A percentile compares a stretch with the other conserved stretches of the same genome.
phyloP scores from a whole-genome alignment of 192 early-diverging fungal species.

The Radiomyces spectabilis region DNA sequence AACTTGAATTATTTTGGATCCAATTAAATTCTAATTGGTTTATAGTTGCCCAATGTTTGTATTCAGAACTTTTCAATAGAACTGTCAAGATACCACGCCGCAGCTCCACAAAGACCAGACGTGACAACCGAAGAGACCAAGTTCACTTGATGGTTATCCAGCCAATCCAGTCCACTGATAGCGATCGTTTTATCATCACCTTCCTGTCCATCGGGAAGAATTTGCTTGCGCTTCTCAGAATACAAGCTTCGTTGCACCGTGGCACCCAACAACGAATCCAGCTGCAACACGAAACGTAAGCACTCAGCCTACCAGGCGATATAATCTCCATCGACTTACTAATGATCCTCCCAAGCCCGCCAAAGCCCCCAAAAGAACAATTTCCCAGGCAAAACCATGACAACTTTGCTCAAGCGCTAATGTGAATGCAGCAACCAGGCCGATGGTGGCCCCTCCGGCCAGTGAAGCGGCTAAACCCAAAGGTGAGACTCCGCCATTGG shows the following conservation, averaged over 20 bases:
- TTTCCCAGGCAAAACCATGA: slow-evolving; percentile 26
- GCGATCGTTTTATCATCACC: slow-evolving; percentile 26
- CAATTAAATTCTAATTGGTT: no score
- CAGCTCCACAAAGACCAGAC: slow-evolving; percentile 30
- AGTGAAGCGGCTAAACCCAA: slow-evolving; percentile 74
- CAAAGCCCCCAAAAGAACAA: slow-evolving; percentile 49
- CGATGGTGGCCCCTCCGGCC: slow-evolving; percentile 66
- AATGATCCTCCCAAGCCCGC: slow-evolving; percentile 73
- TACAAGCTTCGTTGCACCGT: slow-evolving; percentile 72
- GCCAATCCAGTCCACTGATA: slow-evolving; percentile 61
- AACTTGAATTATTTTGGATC: no score
- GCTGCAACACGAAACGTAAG: slow-evolving; percentile 17
- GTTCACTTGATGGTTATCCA: slow-evolving; percentile 82
- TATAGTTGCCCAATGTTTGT: no score
- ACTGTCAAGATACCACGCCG: slow-evolving; percentile 14
- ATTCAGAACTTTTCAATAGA: no score
- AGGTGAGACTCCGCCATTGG: slow-evolving; percentile 78
- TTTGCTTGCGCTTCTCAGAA: slow-evolving; percentile 52
- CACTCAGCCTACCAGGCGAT: background rate
- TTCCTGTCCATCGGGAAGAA: slow-evolving; percentile 34
- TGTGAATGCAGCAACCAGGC: slow-evolving; percentile 47
- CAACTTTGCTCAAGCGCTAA: slow-evolving; percentile 40
- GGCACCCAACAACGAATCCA: slow-evolving; percentile 84
- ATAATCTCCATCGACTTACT: slow-evolving; percentile 25
- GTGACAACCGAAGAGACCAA: slow-evolving; percentile 61